Conservation (phyloP, 768 basidiomycete genomes). For the Clathrus columnatus region DNA sequence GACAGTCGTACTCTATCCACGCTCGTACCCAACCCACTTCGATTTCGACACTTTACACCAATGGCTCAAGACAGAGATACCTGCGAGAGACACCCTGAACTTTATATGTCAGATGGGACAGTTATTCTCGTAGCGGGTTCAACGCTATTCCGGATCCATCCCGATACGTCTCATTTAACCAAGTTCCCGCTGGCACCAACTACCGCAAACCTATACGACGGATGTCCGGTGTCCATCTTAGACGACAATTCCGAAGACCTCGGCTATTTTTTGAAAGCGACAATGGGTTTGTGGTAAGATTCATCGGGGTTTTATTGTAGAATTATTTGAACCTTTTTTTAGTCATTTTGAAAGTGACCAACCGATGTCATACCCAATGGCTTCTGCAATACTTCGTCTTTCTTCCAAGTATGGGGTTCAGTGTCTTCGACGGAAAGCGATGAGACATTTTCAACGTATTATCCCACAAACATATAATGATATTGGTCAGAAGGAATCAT, state of each 20-base stretch:
- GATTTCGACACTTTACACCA: too few relatives aligned
- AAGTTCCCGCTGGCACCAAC: too few relatives aligned
- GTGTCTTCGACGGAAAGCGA: neutral
- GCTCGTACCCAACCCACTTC: too few relatives aligned
- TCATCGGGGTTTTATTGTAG: slow-evolving; percentile 7
- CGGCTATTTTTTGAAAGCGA: too few relatives aligned
- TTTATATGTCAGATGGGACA: slow-evolving; percentile 21
- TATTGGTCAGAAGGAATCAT: neutral
- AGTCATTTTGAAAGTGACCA: neutral
- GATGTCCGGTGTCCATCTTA: slow-evolving; percentile 19
- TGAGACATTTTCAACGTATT: neutral
- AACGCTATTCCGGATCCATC: slow-evolving; percentile 20
- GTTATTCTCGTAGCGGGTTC: slow-evolving; percentile 19
- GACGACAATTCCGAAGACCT: slow-evolving; percentile 16
- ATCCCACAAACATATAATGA: neutral
- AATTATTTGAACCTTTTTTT: neutral
- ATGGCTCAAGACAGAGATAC: too few relatives aligned
- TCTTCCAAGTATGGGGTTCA: neutral
- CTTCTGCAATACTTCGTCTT: neutral
- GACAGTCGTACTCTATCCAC: too few relatives aligned
- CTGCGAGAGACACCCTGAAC: slow-evolving; percentile 16
- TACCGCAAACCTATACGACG: slow-evolving; percentile 17
- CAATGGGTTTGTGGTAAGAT: neutral
- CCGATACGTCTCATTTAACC: too few relatives aligned
- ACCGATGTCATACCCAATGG: neutral